Evolutionary conservation across 129 eudicot species (phyloP).

Genomic region (sunflower (Helianthus annuus)): DNA sequence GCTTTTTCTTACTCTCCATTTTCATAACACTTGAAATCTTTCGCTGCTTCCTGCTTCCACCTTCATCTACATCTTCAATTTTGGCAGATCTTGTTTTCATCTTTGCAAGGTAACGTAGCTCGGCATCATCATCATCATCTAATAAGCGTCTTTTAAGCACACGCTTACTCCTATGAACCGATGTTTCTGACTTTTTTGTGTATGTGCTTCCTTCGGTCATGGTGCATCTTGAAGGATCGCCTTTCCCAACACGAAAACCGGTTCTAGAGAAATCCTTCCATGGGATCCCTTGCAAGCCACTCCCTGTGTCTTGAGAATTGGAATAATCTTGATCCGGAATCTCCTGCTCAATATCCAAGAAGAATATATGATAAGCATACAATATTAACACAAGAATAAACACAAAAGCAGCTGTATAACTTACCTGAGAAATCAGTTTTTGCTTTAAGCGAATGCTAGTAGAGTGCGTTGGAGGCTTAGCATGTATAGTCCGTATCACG

Average conservation of each 20-base stretch:
- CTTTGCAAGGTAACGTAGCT: slow-evolving; percentile 79
- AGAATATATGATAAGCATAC: slow-evolving; percentile 1
- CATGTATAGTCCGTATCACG: slow-evolving; percentile 56
- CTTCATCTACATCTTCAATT: slow-evolving; percentile 44
- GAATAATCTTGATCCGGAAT: slow-evolving; percentile 27
- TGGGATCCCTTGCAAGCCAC: slow-evolving; percentile 55
- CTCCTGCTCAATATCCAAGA: slow-evolving; percentile 36
- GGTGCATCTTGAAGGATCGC: slow-evolving; percentile 23
- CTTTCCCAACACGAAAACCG: slow-evolving; percentile 50
- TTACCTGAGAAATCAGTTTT: slow-evolving; percentile 48
- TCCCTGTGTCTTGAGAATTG: slow-evolving; percentile 23
- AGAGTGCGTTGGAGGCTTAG: slow-evolving; percentile 42
- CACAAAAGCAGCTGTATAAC: background rate
- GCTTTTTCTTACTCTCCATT: slow-evolving; percentile 43
- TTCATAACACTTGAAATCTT: slow-evolving; percentile 42
- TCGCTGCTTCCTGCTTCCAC: slow-evolving; percentile 40
- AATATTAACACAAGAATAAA: background rate
- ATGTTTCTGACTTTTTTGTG: background rate
- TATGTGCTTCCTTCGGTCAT: background rate
- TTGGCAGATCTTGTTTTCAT: slow-evolving; percentile 45
- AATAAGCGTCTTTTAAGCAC: slow-evolving; percentile 42
- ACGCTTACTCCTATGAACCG: slow-evolving; percentile 51
- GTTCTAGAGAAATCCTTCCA: slow-evolving; percentile 71
- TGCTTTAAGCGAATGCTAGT: slow-evolving; percentile 32
- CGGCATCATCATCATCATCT: slow-evolving; percentile 62